Conservation (phyloP, 257 asterid species). For the Prunella vulgaris region DNA sequence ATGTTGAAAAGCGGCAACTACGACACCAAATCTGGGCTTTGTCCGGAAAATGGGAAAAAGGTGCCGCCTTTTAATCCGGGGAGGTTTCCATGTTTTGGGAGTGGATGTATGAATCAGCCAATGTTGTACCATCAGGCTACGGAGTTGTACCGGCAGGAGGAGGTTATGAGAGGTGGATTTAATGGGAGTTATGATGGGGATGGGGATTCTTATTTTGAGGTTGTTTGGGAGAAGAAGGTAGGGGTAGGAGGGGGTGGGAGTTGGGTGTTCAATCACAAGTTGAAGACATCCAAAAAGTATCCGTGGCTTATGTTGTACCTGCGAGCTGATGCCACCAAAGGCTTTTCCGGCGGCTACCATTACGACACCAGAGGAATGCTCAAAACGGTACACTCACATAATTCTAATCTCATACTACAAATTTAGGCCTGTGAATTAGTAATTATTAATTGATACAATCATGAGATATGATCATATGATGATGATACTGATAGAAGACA, state of each 20-base stretch:
- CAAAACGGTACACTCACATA: slow-evolving; percentile 31
- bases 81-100: slow-evolving; percentile 61
- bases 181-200: slow-evolving; percentile 54
- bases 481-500: no score
- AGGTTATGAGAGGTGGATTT: slow-evolving; percentile 49
- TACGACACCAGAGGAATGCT: slow-evolving; percentile 65
- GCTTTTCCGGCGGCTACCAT: slow-evolving; percentile 72
- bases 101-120: slow-evolving; percentile 70
- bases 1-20: slow-evolving; percentile 67
- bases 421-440: no score
- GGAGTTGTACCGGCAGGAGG: slow-evolving; percentile 5
- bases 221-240: slow-evolving; percentile 56
- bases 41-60: slow-evolving; percentile 58
- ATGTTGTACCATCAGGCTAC: slow-evolving; percentile 40
- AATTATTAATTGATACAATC: no score
- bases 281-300: slow-evolving; percentile 49
- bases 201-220: slow-evolving; percentile 42
- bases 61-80: slow-evolving; percentile 46
- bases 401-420: no score
- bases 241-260: slow-evolving; percentile 60
- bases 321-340: slow-evolving; percentile 69
- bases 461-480: no score
- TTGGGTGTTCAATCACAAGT: slow-evolving; percentile 57
- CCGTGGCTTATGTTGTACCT: slow-evolving; percentile 82
- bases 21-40: slow-evolving; percentile 51